phyloP scores from a whole-genome alignment of 352 stramenopile species.

The Plasmopara muralis region DNA sequence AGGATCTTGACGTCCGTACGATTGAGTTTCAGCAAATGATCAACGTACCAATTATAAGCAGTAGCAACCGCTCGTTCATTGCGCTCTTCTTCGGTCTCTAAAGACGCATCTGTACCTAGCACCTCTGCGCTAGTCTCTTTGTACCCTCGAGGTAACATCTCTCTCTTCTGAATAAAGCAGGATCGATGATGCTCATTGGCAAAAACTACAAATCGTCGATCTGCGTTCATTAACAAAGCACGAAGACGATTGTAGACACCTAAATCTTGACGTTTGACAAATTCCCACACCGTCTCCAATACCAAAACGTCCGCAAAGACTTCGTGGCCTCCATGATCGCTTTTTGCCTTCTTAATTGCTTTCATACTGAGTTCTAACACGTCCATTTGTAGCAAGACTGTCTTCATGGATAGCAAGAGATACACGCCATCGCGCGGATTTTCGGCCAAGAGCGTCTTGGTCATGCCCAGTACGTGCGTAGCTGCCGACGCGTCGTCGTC shows the following conservation, averaged over 20 bases:
- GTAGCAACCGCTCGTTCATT: conserved; percentile 83
- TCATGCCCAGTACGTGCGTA: conserved; percentile 47
- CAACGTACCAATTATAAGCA: conserved; percentile 73
- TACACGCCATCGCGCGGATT: conserved; percentile 48
- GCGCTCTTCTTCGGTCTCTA: conserved; percentile 64
- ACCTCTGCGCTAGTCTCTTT: background rate
- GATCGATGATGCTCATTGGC: conserved; percentile 89
- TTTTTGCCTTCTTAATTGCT: conserved; percentile 36
- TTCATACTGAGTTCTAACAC: conserved; percentile 78
- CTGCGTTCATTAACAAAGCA: conserved; percentile 76
- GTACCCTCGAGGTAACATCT: conserved; percentile 25
- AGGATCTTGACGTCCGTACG: conserved; percentile 39
- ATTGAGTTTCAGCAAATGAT: conserved; percentile 50
- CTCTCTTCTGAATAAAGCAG: conserved; percentile 63
- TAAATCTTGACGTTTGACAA: conserved; percentile 85
- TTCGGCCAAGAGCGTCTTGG: conserved; percentile 54
- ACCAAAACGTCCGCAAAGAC: conserved; percentile 85
- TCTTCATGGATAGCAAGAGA: conserved; percentile 86
- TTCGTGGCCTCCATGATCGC: conserved; percentile 14
- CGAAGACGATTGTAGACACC: conserved; percentile 85
- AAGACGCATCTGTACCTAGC: conserved; percentile 14
- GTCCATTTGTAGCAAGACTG: conserved; percentile 88
- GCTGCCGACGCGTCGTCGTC: conserved; percentile 49
- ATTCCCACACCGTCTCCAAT: conserved; percentile 87
- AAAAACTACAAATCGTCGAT: conserved; percentile 88